These are phyloP conservation scores for Fagopyrum homotropicum DNA, from an alignment of 148 eudicot genomes.

Conservation along the genomic window DNA sequence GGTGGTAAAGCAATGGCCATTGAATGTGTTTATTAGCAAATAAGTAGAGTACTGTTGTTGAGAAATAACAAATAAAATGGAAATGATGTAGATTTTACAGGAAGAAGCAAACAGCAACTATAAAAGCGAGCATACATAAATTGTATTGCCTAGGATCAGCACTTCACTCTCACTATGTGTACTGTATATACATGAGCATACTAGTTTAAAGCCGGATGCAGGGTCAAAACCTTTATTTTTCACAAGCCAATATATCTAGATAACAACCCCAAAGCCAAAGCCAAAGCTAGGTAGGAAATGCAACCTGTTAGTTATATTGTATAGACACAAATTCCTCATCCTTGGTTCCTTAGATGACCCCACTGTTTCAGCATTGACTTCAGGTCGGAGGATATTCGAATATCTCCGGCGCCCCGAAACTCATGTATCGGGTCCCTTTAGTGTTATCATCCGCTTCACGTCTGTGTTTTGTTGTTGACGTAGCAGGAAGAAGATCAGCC, in stretches of 20 bases:
- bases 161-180: not conserved
- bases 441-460: conserved; percentile 12
- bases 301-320: not conserved
- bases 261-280: not conserved
- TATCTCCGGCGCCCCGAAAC: conserved; percentile 2
- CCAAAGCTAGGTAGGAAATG: not conserved
- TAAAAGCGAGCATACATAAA: not conserved
- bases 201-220: conserved; percentile 5
- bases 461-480: conserved; percentile 16
- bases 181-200: conserved; percentile 1
- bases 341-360: not conserved
- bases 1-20: conserved; percentile 29
- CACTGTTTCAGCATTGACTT: not conserved
- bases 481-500: conserved; percentile 21
- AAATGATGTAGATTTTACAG: too few relatives aligned
- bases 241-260: not conserved
- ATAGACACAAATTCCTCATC: not conserved
- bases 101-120: conserved; percentile 2
- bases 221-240: conserved; percentile 5
- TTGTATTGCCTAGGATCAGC: not conserved
- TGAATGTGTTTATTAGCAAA: not conserved
- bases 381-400: conserved; percentile 7
- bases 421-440: conserved; percentile 3
- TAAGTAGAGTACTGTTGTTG: not conserved
- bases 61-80: not conserved